Evolutionary conservation across 106 monocot genomes (phyloP).

Genomic region (Dendrobium chrysotoxum): DNA sequence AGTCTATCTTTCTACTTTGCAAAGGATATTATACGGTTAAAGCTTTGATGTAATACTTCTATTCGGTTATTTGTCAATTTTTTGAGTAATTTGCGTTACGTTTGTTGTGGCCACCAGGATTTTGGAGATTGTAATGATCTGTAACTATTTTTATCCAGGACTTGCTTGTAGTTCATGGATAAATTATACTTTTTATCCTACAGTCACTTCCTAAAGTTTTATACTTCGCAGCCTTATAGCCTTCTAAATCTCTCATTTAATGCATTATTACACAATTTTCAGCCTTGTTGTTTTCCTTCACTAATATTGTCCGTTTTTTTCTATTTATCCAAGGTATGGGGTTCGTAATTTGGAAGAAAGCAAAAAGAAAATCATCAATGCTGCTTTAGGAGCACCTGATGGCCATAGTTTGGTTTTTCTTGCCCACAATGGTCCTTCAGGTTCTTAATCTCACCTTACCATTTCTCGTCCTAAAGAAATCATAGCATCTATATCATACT

Average conservation of each 20-base stretch:
- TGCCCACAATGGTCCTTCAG: slow-evolving; percentile 91
- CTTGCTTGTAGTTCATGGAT: too few species aligned
- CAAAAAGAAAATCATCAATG: slow-evolving; percentile 63
- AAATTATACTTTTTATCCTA: background rate
- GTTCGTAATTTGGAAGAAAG: slow-evolving; percentile 78
- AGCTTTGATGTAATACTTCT: background rate
- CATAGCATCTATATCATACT: background rate
- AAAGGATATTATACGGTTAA: background rate
- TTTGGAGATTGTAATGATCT: too few species aligned
- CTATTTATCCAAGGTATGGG: slow-evolving; percentile 45
- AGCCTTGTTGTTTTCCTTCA: background rate
- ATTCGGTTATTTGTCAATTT: too few species aligned
- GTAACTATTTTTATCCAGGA: too few species aligned
- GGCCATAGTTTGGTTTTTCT: slow-evolving; percentile 59
- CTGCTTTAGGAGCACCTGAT: slow-evolving; percentile 47
- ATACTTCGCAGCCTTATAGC: background rate
- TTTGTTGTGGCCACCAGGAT: background rate
- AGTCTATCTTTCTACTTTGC: background rate
- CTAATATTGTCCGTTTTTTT: background rate
- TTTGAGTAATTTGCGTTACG: background rate
- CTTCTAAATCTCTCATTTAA: background rate
- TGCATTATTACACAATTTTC: background rate
- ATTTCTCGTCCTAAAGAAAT: background rate
- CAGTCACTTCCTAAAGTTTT: background rate
- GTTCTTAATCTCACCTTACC: slow-evolving; percentile 19